A percentile compares a stretch with the other conserved stretches of the same genome.
Evolutionary conservation across 2,329 filamentous ascomycete species (phyloP).

Genomic region (Exserohilum turcica): DNA sequence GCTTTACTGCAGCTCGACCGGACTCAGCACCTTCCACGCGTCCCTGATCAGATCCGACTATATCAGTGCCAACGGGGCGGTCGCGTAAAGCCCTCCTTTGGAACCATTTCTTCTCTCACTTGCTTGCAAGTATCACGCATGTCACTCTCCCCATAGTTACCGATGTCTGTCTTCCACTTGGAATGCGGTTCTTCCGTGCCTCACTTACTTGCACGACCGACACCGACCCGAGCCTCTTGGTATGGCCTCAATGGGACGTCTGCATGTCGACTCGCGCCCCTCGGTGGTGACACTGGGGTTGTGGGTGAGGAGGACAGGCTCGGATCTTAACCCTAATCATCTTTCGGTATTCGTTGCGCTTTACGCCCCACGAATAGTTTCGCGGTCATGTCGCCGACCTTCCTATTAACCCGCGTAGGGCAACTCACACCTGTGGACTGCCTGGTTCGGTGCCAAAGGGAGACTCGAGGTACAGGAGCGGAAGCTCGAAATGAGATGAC

Average conservation of each 20-base stretch:
- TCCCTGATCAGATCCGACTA: conserved; percentile 33
- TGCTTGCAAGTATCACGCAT: conserved; percentile 57
- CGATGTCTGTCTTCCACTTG: conserved; percentile 69
- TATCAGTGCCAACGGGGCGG: conserved; percentile 31
- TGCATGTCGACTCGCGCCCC: conserved; percentile 44
- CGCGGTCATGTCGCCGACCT: conserved; percentile 67
- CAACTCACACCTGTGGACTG: conserved; percentile 22
- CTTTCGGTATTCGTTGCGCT: conserved; percentile 65
- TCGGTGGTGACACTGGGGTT: conserved; percentile 39
- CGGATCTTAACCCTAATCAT: conserved; percentile 98
- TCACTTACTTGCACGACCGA: conserved; percentile 45
- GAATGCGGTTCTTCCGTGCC: conserved; percentile 59
- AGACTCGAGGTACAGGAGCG: conserved; percentile 54
- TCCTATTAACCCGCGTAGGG: conserved; percentile 61
- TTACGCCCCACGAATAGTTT: conserved; percentile 51
- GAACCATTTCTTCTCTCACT: conserved; percentile 42
- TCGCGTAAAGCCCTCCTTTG: conserved; percentile 27
- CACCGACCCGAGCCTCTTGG: conserved; percentile 67
- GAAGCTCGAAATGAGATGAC: conserved; percentile 61
- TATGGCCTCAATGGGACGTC: conserved; percentile 59
- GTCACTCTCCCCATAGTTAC: conserved; percentile 80
- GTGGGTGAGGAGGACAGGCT: conserved; percentile 65
- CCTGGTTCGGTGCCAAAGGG: conserved; percentile 45
- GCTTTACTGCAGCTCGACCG: conserved; percentile 9
- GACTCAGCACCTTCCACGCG: conserved; percentile 18